Base-by-base conservation (phyloP, 495 filamentous ascomycete genomes). In the Copromyces sp. region DNA sequence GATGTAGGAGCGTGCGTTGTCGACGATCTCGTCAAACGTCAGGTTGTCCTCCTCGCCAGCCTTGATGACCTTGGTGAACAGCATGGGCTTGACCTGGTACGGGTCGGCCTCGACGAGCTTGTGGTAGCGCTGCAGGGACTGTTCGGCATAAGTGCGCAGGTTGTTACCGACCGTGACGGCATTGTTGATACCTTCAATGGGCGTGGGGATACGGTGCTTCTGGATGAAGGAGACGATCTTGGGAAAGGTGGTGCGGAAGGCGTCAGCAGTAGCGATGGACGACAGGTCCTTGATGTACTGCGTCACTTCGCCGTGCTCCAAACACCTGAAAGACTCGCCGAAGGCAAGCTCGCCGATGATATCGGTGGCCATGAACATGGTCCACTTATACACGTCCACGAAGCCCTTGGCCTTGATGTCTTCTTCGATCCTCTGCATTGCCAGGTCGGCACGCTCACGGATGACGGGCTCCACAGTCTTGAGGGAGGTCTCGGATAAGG, bases 371-470 rank as follows among this genome's bases (percentile, higher is more conserved):
- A 89, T 84, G 73, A 87, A 88, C 6, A 85, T 69, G 79, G 80
- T 87, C 88, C 88, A 89, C 65, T 87, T 86, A 70, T 84, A 83
- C 4, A 89, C 76, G 76, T 90, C 87, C 0, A 76, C 81, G 6
- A 74, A 75, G 0, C 77, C 78, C 39, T 72, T 72, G 1, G 38
- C 74, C 35, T 78, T 61, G 42, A 80, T 76, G 37, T 85, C 82
- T 20, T 82, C 74, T 0, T 39, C 45, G 12, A 87, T 84, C 20
- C 77, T 75, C 1, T 78, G 24, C 7, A 88, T 83, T 14, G 85
- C 70, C 0, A 82, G 79, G 68, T 84, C 76, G 16, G 86, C 77
- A 68, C 85, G 82, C 8, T 69, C 69, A n/a, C 76, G 74, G 42
- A 88, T 76, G 3, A 82, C 70, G 1, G 77, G 65, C 47, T 82